Percentiles rank a stretch among this genome's conserved stretches.
Evolutionary conservation across 805 yeast species (phyloP).

Genomic region (Debaryomyces castellii): DNA sequence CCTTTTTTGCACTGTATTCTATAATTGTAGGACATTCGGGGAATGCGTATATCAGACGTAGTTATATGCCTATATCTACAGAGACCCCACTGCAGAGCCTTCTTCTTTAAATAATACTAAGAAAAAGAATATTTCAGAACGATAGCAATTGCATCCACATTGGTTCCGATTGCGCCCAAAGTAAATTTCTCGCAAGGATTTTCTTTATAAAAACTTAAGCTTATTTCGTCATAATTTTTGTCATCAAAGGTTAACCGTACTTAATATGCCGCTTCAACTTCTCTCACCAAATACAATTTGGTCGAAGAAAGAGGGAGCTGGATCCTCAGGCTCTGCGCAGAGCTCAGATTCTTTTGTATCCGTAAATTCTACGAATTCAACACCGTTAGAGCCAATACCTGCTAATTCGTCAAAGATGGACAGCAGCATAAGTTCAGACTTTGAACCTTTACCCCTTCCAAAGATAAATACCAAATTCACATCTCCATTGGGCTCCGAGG

Average conservation of each 20-base stretch:
- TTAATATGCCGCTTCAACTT: slow-evolving; percentile 1
- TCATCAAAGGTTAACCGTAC: neutral
- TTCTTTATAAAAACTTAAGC: neutral
- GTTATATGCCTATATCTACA: neutral
- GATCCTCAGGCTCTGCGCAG: neutral
- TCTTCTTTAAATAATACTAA: neutral
- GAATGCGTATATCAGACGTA: no score
- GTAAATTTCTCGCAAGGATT: neutral
- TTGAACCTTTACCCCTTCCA: slow-evolving; percentile 6
- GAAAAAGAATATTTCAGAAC: neutral
- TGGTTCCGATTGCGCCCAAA: neutral
- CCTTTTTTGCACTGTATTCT: no score
- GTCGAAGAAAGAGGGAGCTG: neutral
- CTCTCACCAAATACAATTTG: slow-evolving; percentile 1
- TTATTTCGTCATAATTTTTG: neutral
- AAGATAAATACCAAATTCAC: slow-evolving; percentile 5
- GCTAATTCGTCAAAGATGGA: neutral
- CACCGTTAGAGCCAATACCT: neutral
- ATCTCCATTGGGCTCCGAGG: neutral
- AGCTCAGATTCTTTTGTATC: neutral
- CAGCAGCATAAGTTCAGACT: slow-evolving; percentile 9
- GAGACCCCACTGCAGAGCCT: neutral
- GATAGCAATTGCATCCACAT: slow-evolving; percentile 1
- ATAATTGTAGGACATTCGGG: no score
- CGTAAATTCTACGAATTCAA: neutral